These are phyloP conservation scores for Starmerella geochares DNA, from an alignment of 805 yeast genomes.

Conservation along the genomic window DNA sequence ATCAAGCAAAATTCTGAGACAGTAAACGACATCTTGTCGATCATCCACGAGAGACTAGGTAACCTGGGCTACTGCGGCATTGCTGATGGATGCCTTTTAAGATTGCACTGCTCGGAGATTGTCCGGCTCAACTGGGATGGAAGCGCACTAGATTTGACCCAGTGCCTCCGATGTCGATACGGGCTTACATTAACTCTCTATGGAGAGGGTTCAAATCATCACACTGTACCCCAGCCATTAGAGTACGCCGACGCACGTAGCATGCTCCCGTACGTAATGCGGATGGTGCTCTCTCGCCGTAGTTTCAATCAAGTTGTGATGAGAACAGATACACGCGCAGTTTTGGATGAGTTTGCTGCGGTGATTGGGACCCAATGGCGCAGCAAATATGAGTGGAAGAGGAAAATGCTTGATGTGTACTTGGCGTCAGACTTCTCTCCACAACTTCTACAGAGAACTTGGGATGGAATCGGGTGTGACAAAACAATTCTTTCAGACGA, in stretches of 20 bases:
- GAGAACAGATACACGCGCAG: conserved; percentile 55
- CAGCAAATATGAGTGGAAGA: background rate
- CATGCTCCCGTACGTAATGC: conserved; percentile 43
- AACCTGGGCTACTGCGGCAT: conserved; percentile 56
- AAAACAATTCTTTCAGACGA: conserved; percentile 26
- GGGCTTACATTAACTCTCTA: conserved; percentile 48
- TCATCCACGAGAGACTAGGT: conserved; percentile 69
- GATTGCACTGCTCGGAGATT: conserved; percentile 47
- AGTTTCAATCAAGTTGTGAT: conserved; percentile 52
- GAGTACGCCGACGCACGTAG: conserved; percentile 34
- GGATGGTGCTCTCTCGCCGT: conserved; percentile 44
- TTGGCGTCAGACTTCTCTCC: conserved; percentile 15
- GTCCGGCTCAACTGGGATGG: conserved; percentile 36
- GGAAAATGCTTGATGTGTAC: conserved; percentile 12
- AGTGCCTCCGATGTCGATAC: conserved; percentile 66
- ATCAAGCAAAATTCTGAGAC: conserved; percentile 16
- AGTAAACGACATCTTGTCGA: conserved; percentile 41
- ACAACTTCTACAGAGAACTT: conserved; percentile 1
- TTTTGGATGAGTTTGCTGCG: conserved; percentile 43
- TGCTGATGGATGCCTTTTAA: conserved; percentile 52
- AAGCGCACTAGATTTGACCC: conserved; percentile 62
- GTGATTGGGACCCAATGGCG: background rate
- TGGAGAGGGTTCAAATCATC: conserved; percentile 60
- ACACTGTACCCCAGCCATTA: conserved; percentile 37
- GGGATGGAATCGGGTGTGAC: conserved; percentile 12